These are phyloP conservation scores for Eutrema salsugineum DNA, from an alignment of 441 rosid species.

Conservation along the genomic window DNA sequence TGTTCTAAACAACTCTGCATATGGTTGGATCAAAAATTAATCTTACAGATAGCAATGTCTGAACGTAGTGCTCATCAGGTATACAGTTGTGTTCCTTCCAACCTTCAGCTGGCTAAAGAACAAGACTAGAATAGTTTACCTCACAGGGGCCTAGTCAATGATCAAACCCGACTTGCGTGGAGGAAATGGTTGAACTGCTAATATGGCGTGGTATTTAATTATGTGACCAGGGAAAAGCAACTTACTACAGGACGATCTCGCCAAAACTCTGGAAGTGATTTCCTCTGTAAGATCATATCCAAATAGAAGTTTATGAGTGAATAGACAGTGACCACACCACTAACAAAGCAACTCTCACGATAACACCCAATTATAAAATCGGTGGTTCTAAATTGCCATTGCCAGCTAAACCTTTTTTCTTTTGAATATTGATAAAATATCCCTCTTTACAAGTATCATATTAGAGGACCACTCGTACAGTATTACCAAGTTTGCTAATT, in stretches of 20 bases:
- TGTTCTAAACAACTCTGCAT: background rate
- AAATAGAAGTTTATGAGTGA: background rate
- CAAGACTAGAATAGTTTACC: conserved; percentile 16
- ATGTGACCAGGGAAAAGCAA: conserved; percentile 21
- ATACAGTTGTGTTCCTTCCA: conserved; percentile 93
- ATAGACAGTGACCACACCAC: background rate
- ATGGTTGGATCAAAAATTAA: conserved; percentile 19
- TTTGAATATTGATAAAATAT: background rate
- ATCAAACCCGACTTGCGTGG: background rate
- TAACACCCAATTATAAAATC: background rate
- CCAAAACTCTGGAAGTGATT: conserved; percentile 97
- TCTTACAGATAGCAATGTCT: conserved; percentile 90
- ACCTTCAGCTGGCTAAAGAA: conserved; percentile 69
- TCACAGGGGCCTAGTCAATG: background rate
- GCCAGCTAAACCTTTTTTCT: background rate
- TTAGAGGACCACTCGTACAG: background rate
- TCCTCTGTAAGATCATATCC: conserved; percentile 58
- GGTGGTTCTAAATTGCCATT: background rate
- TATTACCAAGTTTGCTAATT: background rate
- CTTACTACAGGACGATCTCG: conserved; percentile 84
- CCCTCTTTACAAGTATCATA: background rate
- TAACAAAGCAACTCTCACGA: background rate
- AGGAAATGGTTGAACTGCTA: background rate
- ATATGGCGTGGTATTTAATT: background rate
- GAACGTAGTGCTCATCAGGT: conserved; percentile 98